Base-by-base conservation (phyloP, 345 rosid species). In the Kernera saxatilis region DNA sequence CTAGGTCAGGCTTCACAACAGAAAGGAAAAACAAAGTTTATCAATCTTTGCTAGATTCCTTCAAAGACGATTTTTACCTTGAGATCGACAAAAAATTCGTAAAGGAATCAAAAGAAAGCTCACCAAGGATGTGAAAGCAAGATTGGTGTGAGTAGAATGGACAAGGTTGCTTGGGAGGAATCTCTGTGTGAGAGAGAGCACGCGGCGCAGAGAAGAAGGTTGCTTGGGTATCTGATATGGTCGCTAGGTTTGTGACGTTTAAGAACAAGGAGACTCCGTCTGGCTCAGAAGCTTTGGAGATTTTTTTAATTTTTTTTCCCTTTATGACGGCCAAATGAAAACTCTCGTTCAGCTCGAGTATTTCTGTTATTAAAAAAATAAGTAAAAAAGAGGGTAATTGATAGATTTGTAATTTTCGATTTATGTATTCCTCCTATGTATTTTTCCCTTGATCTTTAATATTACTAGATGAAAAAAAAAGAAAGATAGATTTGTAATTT, bases 191-290 rank as follows among this genome's bases (percentile, higher is more conserved):
- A 26, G 60, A 63, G 68, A 19, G 6, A 45, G 27, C 45, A 32
- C 23, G 56, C 73, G 73, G 73, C 73, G 73, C 73, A 6, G 41
- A 7, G 5, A n/a, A n/a, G n/a, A n/a, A n/a, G n/a, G n/a, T n/a
- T n/a, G n/a, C n/a, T n/a, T n/a, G 57, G 11, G 40, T 44, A 44
- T 45, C 13, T 6, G 68, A 29, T 30, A 30, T 29, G 53, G 19
- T 46, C 9, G 68, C 55, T 63, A 64, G 55, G 55, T 46, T 30
- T 45, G 39, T 53, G 12, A 27, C 37, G 29, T 30, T 13, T 46
- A 32, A 46, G 69, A 48, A 5, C 7, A 8, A 29, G 2, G 30
- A 29, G 41, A 19, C 68, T 63, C 68, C 3, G 54, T 6, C 3
- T 13, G 0, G 2, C 0, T 12, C 8, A 63, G 68, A 63, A 55